A percentile compares a stretch with the other conserved stretches of the same genome.
Evolutionary conservation across 257 asterid genomes (phyloP).

Genomic region (Thymus mandschuricus): DNA sequence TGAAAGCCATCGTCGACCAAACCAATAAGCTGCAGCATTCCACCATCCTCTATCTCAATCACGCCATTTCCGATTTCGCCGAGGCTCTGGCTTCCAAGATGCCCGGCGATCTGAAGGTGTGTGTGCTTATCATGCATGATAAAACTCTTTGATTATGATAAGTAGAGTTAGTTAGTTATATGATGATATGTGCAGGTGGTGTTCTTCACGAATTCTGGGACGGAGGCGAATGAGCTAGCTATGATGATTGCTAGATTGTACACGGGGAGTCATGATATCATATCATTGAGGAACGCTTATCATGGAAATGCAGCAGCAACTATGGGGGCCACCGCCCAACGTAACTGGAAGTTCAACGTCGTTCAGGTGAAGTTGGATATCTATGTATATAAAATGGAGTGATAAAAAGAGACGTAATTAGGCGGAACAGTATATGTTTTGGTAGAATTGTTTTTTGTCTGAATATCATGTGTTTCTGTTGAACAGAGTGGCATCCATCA

Average conservation of each 20-base stretch:
- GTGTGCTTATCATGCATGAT: neutral
- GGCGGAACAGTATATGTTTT: no score
- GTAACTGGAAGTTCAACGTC: conserved; percentile 74
- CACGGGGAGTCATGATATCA: conserved; percentile 60
- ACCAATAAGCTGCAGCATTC: conserved; percentile 64
- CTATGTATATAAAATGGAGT: no score
- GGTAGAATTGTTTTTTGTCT: no score
- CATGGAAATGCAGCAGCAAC: conserved; percentile 78
- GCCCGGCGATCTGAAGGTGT: conserved; percentile 78
- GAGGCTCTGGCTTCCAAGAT: conserved; percentile 72
- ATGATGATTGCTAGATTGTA: conserved; percentile 77
- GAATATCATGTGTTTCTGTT: neutral
- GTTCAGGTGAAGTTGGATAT: conserved; percentile 43
- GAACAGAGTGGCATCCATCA: conserved; percentile 78
- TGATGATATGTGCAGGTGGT: conserved; percentile 46
- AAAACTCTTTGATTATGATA: neutral
- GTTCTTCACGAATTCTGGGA: conserved; percentile 80
- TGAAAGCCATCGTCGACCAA: conserved; percentile 62
- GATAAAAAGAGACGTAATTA: no score
- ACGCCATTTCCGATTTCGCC: conserved; percentile 69
- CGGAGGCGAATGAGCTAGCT: conserved; percentile 81
- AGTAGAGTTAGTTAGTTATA: no score
- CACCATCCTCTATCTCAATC: conserved; percentile 66
- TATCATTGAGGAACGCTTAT: conserved; percentile 72
- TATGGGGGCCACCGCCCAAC: conserved; percentile 77